Evolutionary conservation across 2,329 filamentous ascomycete genomes (phyloP).

Genomic region (Ciborinia camelliae): DNA sequence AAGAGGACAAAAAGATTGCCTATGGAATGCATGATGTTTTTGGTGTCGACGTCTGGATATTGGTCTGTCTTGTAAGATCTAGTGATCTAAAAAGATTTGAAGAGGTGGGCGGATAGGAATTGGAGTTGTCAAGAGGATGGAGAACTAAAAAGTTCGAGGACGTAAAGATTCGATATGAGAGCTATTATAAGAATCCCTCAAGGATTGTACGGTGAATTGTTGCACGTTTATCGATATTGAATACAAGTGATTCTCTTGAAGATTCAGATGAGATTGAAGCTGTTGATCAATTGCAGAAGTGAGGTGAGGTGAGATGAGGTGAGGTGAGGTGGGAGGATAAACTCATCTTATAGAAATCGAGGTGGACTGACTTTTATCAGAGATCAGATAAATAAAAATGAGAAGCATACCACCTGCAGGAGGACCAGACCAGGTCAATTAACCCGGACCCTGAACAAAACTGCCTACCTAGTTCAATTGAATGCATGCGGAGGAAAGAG

Average conservation of each 20-base stretch:
- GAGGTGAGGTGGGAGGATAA: too few species aligned
- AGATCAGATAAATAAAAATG: neutral
- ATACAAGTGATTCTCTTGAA: neutral
- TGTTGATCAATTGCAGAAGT: neutral
- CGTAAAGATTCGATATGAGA: neutral
- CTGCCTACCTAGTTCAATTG: neutral
- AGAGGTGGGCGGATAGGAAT: neutral
- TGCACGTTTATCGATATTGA: neutral
- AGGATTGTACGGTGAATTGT: neutral
- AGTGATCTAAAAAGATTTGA: neutral
- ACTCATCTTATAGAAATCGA: neutral
- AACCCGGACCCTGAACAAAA: neutral
- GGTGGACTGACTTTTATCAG: neutral
- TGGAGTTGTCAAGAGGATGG: neutral
- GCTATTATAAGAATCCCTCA: too few species aligned
- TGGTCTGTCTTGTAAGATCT: neutral
- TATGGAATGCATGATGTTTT: slow-evolving; percentile 1
- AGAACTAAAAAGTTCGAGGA: neutral
- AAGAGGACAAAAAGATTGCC: neutral
- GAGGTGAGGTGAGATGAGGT: too few species aligned
- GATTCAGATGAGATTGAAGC: neutral
- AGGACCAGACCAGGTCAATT: neutral
- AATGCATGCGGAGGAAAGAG: neutral
- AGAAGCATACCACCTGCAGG: neutral
- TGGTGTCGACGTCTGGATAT: neutral